Base-by-base conservation (phyloP, 805 yeast genomes). In the Candida taoyuanica region DNA sequence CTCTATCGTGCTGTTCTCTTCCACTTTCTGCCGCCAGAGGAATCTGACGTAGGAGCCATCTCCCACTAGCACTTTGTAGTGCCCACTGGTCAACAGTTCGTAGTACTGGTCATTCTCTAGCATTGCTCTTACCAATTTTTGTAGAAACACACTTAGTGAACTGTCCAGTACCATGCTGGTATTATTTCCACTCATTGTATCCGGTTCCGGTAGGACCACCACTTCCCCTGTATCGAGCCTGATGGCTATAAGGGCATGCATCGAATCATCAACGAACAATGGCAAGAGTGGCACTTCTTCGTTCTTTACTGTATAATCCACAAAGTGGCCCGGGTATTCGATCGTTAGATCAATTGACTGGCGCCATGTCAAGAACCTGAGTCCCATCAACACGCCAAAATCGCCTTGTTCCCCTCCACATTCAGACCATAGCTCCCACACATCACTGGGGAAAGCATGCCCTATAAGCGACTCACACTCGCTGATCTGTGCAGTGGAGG, bases 341-440 rank as follows among this genome's bases (percentile, higher is more conserved):
- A 40, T 30, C 24, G 29, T 31, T 6, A 36, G 34, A 11, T 35
- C 33, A 21, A 36, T 33, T 5, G 44, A 33, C 7, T 36, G 35
- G 6, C 36, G 12, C 40, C 40, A 33, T 19, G 37, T 8, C 3
- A 43, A 17, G 16, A 43, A 25, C 8, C 43, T 17, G 7, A 32
- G 14, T 2, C 46, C 46, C 23, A 43, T n/a, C 3, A 37, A 28
- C 5, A 37, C 14, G 3, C 46, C 46, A 14, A 36, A 25, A 9
- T 18, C 11, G 4, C 36, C 36, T 7, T 13, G 18, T 16, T 43
- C 46, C 14, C 47, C 47, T 3, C 37, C 39, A 19, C 47, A 43
- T 14, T 30, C 29, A 17, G 38, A 19, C 47, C 47, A 43, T n/a
- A 43, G 32, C 18, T 36, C 31, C 40, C 44, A 36, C 8, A 40